phyloP scores from a whole-genome alignment of 1,284 basidiomycete species.

The Heterobasidion occidentale region DNA sequence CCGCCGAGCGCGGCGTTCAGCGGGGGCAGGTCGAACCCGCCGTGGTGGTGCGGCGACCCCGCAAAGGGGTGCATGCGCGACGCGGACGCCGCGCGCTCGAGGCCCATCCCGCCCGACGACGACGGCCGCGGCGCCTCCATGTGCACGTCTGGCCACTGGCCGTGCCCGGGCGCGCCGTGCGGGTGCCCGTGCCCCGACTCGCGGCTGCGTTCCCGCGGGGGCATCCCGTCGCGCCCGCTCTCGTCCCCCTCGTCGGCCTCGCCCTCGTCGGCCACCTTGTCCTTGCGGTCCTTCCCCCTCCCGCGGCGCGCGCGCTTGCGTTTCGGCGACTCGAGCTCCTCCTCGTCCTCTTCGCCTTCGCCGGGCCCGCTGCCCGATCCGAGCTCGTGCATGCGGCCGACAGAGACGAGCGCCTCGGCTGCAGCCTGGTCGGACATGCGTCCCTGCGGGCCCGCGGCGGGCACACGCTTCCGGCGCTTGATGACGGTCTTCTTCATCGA shows the following conservation, averaged over 20 bases:
- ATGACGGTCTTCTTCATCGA: slow-evolving; percentile 99
- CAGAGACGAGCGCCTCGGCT: slow-evolving; percentile 74
- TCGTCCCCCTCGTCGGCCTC: slow-evolving; percentile 15
- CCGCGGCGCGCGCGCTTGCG: slow-evolving; percentile 44
- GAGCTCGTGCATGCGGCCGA: slow-evolving; percentile 41
- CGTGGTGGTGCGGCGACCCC: slow-evolving; percentile 25
- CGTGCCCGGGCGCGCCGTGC: slow-evolving; percentile 32
- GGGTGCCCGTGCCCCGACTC: slow-evolving; percentile 18
- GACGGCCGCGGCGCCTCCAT: slow-evolving; percentile 26
- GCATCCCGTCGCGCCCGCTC: slow-evolving; percentile 22
- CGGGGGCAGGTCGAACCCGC: slow-evolving; percentile 53
- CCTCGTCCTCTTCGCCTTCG: slow-evolving; percentile 39
- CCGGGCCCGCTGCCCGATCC: not conserved
- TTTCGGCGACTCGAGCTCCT: slow-evolving; percentile 37
- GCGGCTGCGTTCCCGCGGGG: not conserved
- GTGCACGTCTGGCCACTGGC: slow-evolving; percentile 4
- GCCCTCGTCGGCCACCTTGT: slow-evolving; percentile 12
- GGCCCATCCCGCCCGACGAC: not conserved
- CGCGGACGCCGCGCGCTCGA: not conserved
- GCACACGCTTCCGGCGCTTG: slow-evolving; percentile 94
- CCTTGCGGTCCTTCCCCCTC: slow-evolving; percentile 21
- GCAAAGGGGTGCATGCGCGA: not conserved
- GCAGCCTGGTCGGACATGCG: slow-evolving; percentile 77
- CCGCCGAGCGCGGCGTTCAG: slow-evolving; percentile 36
- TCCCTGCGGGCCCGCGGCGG: slow-evolving; percentile 52